phyloP scores from a whole-genome alignment of 805 yeast genomes.

The Pichia heedii region DNA sequence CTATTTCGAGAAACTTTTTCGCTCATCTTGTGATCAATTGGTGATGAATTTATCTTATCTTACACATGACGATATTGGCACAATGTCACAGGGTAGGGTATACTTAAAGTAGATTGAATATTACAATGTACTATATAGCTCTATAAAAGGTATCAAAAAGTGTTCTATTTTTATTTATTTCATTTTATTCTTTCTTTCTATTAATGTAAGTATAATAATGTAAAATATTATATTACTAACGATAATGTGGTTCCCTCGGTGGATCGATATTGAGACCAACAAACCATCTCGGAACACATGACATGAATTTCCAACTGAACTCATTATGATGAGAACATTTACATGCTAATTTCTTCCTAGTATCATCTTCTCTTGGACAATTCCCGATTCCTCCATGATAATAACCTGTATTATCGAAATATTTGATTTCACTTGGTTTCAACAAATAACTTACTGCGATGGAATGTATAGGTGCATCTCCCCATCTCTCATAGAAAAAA shows the following conservation, averaged over 20 bases:
- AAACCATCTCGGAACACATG: slow-evolving; percentile 40
- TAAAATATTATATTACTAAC: neutral
- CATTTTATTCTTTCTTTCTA: no score
- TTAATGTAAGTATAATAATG: neutral
- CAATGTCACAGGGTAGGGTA: no score
- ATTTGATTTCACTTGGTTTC: slow-evolving; percentile 39
- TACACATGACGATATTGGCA: no score
- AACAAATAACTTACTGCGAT: slow-evolving; percentile 51
- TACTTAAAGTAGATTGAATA: no score
- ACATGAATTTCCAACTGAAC: slow-evolving; percentile 42
- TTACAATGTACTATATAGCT: no score
- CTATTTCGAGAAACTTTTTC: no score
- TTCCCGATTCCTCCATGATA: slow-evolving; percentile 46
- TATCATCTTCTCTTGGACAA: slow-evolving; percentile 44
- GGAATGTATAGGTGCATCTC: slow-evolving; percentile 69
- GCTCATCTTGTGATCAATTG: no score
- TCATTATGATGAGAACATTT: slow-evolving; percentile 39
- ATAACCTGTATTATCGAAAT: slow-evolving; percentile 53
- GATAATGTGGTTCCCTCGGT: slow-evolving; percentile 4
- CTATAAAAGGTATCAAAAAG: no score
- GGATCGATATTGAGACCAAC: slow-evolving; percentile 4
- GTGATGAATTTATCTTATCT: no score
- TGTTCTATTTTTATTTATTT: no score
- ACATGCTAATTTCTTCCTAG: slow-evolving; percentile 40
- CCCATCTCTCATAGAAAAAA: slow-evolving; percentile 72